Base-by-base conservation (phyloP, 768 basidiomycete genomes). In the Suillus subluteus region DNA sequence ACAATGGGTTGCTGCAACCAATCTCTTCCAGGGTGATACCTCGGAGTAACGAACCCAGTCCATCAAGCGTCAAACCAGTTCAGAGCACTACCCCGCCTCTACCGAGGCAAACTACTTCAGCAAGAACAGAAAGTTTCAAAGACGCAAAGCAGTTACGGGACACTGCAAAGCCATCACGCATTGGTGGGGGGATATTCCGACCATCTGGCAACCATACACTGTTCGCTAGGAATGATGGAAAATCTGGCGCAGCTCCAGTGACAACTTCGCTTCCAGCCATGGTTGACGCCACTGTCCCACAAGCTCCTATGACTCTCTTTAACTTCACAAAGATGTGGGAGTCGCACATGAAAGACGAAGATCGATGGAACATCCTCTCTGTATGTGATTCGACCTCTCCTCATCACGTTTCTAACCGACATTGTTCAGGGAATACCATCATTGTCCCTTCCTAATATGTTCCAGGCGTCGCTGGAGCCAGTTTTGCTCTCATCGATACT, bases 171-270 rank as follows among this genome's bases (percentile, higher is more conserved):
- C 66, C 77, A 70, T 81, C 79, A 64, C 81, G 81, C 48, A 84
- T 87, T 4, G 87, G 90, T 0, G 92, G 91, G 9, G 92, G 91
- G 0, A 90, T 94, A 62, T 91, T 94, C 78, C 84, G 87, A 35
- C 78, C 82, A 3, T 82, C 86, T 15, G 92, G 92, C 1, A 79
- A 85, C 21, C 85, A 83, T 54, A 89, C 85, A 2, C 75, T 92
- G 12, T 85, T 93, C 67, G 72, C 81, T 18, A 79, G 76, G 23
- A 70, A 72, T 73, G 40, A 67, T 9, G 9, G 69, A 66, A 44
- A n/a, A 50, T 9, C 30, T 62, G 23, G 64, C 21, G 68, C 32
- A 55, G 58, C 67, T 48, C 37, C 62, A 21, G 56, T 35, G 1
- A 6, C 64, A 65, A 66, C 44, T 43, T 44, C 66, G 37, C 21